Evolutionary conservation across 352 stramenopile genomes (phyloP).

Genomic region (Thalassiosira sp.): DNA sequence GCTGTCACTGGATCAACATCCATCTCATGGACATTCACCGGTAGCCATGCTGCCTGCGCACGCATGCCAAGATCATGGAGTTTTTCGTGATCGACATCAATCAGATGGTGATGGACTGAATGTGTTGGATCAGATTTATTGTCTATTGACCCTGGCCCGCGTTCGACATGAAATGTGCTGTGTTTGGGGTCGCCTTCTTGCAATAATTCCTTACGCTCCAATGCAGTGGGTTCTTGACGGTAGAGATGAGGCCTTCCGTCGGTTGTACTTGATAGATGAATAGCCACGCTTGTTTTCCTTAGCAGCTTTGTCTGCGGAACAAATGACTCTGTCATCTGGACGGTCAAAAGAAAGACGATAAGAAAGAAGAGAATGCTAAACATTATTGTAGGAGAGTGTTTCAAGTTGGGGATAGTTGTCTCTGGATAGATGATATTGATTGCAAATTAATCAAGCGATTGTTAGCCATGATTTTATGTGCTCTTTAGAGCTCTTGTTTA

Average conservation of each 20-base stretch:
- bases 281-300: background rate
- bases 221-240: slow-evolving; percentile 26
- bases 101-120: slow-evolving; percentile 33
- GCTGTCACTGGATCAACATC: slow-evolving; percentile 31
- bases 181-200: slow-evolving; percentile 38
- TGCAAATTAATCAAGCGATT: too few relatives aligned
- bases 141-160: slow-evolving; percentile 11
- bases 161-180: slow-evolving; percentile 31
- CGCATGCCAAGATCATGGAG: slow-evolving; percentile 30
- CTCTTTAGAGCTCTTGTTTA: too few relatives aligned
- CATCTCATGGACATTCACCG: slow-evolving; percentile 42
- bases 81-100: slow-evolving; percentile 37
- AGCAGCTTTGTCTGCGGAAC: background rate
- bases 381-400: background rate
- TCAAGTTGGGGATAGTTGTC: too few relatives aligned
- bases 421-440: background rate
- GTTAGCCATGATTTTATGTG: too few relatives aligned
- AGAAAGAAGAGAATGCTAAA: background rate
- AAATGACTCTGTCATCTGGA: background rate
- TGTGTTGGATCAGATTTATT: slow-evolving; percentile 29
- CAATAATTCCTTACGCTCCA: slow-evolving; percentile 19
- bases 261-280: background rate
- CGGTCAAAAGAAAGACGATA: background rate
- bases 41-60: slow-evolving; percentile 35
- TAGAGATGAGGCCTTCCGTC: slow-evolving; percentile 23